phyloP scores from a whole-genome alignment of 306 rosid species.

The Carpinus fangiana region DNA sequence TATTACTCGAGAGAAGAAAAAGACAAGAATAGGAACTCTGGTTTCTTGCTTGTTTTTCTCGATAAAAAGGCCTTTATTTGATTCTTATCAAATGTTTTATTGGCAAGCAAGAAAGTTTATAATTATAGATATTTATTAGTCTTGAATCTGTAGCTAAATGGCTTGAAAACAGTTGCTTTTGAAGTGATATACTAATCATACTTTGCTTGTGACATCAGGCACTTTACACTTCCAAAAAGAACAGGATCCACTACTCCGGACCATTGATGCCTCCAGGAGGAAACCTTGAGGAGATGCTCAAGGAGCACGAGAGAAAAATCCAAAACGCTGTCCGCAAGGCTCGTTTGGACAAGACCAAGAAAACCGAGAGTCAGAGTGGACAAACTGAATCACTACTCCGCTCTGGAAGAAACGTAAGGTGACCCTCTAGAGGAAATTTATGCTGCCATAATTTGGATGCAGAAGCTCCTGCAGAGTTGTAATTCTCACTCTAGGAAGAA shows the following conservation, averaged over 20 bases:
- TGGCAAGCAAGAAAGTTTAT: neutral
- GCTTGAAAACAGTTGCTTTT: constrained; percentile 11
- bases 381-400: constrained; percentile 56
- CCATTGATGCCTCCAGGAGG: constrained; percentile 62
- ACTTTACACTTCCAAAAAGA: constrained; percentile 39
- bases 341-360: constrained; percentile 56
- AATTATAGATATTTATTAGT: neutral
- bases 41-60: constrained; percentile 13
- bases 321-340: constrained; percentile 75
- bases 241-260: constrained; percentile 65
- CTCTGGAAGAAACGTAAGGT: constrained; percentile 32
- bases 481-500: neutral
- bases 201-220: constrained; percentile 43
- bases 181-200: constrained; percentile 13
- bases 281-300: constrained; percentile 72
- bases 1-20: constrained; percentile 15
- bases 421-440: constrained; percentile 25
- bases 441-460: constrained; percentile 24
- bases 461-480: constrained; percentile 25
- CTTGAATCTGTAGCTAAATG: constrained; percentile 12
- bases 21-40: constrained; percentile 19
- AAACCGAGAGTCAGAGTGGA: constrained; percentile 34
- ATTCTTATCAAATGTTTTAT: neutral
- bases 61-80: constrained; percentile 8
- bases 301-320: constrained; percentile 77